Evolutionary conservation across 1,284 basidiomycete genomes (phyloP).

Genomic region (Pseudozyma flocculosa): DNA sequence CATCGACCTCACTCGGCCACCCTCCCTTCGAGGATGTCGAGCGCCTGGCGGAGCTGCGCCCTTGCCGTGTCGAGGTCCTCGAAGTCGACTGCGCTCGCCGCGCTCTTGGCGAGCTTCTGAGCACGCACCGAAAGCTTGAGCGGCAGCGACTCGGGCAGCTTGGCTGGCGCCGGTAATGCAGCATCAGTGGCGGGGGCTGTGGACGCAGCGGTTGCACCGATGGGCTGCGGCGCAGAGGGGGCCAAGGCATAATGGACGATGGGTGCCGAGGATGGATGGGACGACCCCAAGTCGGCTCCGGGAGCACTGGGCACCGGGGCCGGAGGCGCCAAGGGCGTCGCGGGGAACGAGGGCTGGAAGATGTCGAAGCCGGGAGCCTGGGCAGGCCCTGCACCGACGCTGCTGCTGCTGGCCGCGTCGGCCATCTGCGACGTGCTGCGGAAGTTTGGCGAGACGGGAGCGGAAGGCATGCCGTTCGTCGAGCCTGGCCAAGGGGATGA

Average conservation of each 20-base stretch:
- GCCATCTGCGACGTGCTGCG: background rate
- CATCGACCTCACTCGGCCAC: conserved; percentile 7
- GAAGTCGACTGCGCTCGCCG: conserved; percentile 53
- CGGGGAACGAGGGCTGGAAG: conserved; percentile 51
- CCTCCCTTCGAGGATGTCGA: conserved; percentile 46
- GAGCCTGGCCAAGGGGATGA: too few species aligned
- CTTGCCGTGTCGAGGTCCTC: conserved; percentile 53
- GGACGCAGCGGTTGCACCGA: conserved; percentile 65
- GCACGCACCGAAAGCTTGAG: conserved; percentile 28
- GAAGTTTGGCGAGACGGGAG: background rate
- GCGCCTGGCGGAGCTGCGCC: conserved; percentile 44
- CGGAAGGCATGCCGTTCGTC: too few species aligned
- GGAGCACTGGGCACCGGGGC: conserved; percentile 21
- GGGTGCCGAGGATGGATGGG: too few species aligned
- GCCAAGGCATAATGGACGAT: too few species aligned
- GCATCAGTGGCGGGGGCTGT: conserved; percentile 60
- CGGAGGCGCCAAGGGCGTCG: conserved; percentile 29
- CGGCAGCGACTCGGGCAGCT: conserved; percentile 65
- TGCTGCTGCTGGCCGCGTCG: background rate
- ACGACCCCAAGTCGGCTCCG: conserved; percentile 64
- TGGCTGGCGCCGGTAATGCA: conserved; percentile 10
- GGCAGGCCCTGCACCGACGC: conserved; percentile 22
- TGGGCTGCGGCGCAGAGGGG: conserved; percentile 20
- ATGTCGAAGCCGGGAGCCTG: conserved; percentile 51
- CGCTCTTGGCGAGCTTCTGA: conserved; percentile 51